A percentile compares a stretch with the other conserved stretches of the same genome.
Conservation (phyloP, 768 basidiomycete species). For the Kwoniella shandongensis region DNA sequence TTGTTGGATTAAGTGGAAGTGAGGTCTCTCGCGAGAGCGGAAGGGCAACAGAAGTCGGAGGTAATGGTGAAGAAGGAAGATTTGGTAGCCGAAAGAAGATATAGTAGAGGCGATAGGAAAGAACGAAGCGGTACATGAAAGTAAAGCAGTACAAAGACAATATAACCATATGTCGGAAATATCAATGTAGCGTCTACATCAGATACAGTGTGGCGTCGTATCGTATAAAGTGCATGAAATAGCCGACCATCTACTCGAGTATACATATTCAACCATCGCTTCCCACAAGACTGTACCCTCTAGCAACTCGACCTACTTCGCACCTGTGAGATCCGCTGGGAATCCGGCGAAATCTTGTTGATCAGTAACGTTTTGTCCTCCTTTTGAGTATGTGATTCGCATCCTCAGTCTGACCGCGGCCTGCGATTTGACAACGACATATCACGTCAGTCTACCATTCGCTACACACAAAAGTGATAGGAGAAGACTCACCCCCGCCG, state of each 20-base stretch:
- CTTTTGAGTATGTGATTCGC: slow-evolving; percentile 72
- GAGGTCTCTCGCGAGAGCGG: neutral
- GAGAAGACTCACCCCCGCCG: slow-evolving; percentile 68
- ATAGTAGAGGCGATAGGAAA: neutral
- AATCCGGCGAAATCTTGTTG: slow-evolving; percentile 94
- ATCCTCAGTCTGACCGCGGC: slow-evolving; percentile 79
- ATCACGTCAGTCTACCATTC: neutral
- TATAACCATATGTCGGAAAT: too few relatives aligned
- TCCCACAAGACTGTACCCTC: neutral
- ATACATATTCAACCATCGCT: neutral
- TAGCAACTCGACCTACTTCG: slow-evolving; percentile 17
- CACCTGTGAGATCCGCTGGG: slow-evolving; percentile 59
- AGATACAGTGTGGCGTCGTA: too few relatives aligned
- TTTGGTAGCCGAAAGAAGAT: too few relatives aligned
- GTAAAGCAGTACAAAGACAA: neutral
- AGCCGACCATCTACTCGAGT: neutral
- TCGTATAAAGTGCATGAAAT: slow-evolving; percentile 15
- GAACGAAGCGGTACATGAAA: neutral
- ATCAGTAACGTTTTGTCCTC: slow-evolving; percentile 73
- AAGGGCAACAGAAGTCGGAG: slow-evolving; percentile 1
- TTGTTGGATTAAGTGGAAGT: slow-evolving; percentile 46
- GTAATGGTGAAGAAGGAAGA: too few relatives aligned
- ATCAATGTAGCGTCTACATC: neutral
- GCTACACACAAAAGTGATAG: neutral
- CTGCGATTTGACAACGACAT: slow-evolving; percentile 54